Conservation (phyloP, 2,329 filamentous ascomycete genomes). For the Zalaria obscura region DNA sequence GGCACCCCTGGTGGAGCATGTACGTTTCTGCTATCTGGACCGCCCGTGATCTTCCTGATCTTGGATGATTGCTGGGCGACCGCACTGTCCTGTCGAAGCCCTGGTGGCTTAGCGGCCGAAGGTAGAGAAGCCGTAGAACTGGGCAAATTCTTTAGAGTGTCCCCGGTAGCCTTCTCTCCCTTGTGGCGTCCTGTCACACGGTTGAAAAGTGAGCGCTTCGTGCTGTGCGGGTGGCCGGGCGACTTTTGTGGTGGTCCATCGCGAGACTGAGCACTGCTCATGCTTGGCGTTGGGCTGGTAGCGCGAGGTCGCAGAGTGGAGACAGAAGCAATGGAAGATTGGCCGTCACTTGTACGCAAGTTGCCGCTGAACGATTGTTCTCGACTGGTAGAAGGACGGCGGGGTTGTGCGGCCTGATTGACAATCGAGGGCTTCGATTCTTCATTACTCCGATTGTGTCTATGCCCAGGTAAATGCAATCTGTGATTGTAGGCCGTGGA, state of each 20-base stretch:
- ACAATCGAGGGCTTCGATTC: constrained; percentile 27
- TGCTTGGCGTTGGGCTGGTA: constrained; percentile 70
- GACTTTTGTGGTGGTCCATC: constrained; percentile 37
- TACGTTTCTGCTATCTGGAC: constrained; percentile 5
- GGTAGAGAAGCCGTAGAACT: constrained; percentile 26
- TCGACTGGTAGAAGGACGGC: constrained; percentile 60
- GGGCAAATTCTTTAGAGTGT: constrained; percentile 24
- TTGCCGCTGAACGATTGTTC: constrained; percentile 52
- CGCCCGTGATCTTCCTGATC: constrained; percentile 5
- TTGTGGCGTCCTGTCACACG: constrained; percentile 38
- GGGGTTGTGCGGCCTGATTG: constrained; percentile 18
- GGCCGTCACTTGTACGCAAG: constrained; percentile 39
- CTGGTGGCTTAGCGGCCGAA: neutral
- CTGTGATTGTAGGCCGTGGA: constrained; percentile 41
- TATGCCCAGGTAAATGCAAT: constrained; percentile 51
- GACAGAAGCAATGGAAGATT: constrained; percentile 30
- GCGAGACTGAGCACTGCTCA: constrained; percentile 44
- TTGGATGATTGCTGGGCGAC: constrained; percentile 8
- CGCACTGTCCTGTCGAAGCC: constrained; percentile 4
- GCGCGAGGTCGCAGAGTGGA: constrained; percentile 47
- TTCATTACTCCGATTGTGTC: constrained; percentile 54
- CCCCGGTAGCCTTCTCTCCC: constrained; percentile 21
- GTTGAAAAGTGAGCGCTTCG: constrained; percentile 37
- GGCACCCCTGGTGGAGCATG: constrained; percentile 3
- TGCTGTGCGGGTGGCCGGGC: constrained; percentile 32